A percentile compares a stretch with the other conserved stretches of the same genome.
Conservation (phyloP, 108 stramenopile genomes). For the Skeletonema menzelii region DNA sequence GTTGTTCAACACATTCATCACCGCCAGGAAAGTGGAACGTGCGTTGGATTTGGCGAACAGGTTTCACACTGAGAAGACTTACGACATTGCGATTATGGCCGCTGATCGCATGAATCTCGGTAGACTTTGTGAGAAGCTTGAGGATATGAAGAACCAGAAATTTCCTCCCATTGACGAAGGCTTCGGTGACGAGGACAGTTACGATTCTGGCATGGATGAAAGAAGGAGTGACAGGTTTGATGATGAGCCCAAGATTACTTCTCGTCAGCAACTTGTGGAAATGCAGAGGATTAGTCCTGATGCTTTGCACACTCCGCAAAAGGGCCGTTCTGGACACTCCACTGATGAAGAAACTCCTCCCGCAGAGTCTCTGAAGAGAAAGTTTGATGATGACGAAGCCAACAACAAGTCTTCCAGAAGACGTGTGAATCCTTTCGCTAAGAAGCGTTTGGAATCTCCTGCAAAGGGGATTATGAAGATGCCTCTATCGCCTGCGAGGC, state of each 20-base stretch:
- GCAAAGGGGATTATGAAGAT: conserved; percentile 41
- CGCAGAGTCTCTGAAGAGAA: conserved; percentile 27
- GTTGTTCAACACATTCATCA: conserved; percentile 59
- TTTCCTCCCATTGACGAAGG: conserved; percentile 50
- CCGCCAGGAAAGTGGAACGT: conserved; percentile 71
- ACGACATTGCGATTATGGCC: conserved; percentile 68
- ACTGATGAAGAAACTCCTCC: conserved; percentile 39
- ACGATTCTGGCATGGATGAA: conserved; percentile 18
- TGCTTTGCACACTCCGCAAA: conserved; percentile 7
- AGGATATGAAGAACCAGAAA: conserved; percentile 51
- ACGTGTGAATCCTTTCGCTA: conserved; percentile 50
- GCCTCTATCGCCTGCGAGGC: conserved; percentile 27
- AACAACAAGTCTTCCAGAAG: not conserved
- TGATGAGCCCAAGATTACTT: conserved; percentile 24
- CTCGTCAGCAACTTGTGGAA: conserved; percentile 6
- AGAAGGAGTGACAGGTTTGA: conserved; percentile 19
- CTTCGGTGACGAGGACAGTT: conserved; percentile 30
- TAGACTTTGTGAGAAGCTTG: conserved; percentile 63
- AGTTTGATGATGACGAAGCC: conserved; percentile 22
- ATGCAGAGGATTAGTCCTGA: conserved; percentile 30
- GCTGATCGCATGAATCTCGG: conserved; percentile 59
- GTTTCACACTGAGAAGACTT: conserved; percentile 70
- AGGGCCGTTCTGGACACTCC: conserved; percentile 7
- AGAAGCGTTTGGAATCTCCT: conserved; percentile 45
- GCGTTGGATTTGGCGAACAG: conserved; percentile 69